phyloP scores from a whole-genome alignment of 129 eudicot genomes.

The Saposhnikovia divaricata region DNA sequence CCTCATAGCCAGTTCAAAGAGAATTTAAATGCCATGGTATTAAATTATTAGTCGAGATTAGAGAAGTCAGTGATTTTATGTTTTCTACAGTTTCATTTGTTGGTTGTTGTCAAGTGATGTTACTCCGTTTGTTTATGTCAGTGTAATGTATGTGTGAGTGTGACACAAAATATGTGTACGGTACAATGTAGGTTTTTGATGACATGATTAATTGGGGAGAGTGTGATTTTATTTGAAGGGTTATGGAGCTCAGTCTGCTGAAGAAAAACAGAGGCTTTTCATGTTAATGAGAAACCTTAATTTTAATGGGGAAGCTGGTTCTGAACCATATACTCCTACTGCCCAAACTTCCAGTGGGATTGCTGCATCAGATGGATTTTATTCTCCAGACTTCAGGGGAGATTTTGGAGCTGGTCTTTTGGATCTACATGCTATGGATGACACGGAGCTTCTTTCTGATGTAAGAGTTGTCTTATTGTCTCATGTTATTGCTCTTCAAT shows the following conservation, averaged over 20 bases:
- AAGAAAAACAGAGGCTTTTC: slow-evolving; percentile 88
- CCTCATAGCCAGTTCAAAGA: neutral
- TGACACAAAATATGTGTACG: neutral
- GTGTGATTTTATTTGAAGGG: slow-evolving; percentile 30
- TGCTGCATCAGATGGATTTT: slow-evolving; percentile 50
- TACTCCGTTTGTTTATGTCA: neutral
- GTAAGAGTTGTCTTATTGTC: slow-evolving; percentile 25
- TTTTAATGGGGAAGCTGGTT: slow-evolving; percentile 77
- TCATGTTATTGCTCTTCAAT: neutral
- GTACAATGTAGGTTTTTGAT: slow-evolving; percentile 1
- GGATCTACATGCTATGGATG: slow-evolving; percentile 97
- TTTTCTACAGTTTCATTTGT: neutral
- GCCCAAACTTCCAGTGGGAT: slow-evolving; percentile 60
- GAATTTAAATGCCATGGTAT: neutral
- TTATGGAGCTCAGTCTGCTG: slow-evolving; percentile 62
- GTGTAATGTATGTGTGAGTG: neutral
- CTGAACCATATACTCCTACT: slow-evolving; percentile 76
- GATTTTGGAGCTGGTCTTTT: slow-evolving; percentile 98
- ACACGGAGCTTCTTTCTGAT: slow-evolving; percentile 89
- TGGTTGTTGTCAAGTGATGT: neutral
- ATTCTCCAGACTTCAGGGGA: slow-evolving; percentile 80
- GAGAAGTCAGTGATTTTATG: neutral
- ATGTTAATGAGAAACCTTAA: slow-evolving; percentile 90
- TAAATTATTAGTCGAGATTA: neutral
- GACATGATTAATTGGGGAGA: slow-evolving; percentile 1